Evolutionary conservation across 495 filamentous ascomycete genomes (phyloP), one percentile per base, ranked within the genome.

Genomic region (Aspergillus saccharolyticus): DNA sequence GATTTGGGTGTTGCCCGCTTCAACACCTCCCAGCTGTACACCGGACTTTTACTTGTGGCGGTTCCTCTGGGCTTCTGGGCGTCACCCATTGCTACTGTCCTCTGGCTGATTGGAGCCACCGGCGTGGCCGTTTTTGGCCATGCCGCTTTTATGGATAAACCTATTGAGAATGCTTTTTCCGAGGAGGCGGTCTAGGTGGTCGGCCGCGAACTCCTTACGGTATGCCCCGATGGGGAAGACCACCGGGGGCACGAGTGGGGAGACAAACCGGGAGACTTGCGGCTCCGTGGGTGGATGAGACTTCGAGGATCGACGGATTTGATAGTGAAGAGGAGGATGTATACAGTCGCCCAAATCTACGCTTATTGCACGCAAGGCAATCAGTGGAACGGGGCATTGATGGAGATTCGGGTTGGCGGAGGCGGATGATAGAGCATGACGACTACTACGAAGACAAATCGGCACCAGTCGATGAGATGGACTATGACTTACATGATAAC

Each of bases 141-240:
- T 77, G 94, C 94, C 63, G 81, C 90, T 52, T 85, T 98, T 67
- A 86, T 98, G 87, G 94, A 98, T 76, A 96, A 96, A 81, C 93
- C 93, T 42, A 96, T 97, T 80, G 94, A 97, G 85, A 92, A 93
- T 91, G 91, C 93, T 98, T 98, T 98, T 97, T 98, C 95, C 83
- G 94, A 96, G 94, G 95, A 97, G 93, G 94, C 91, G 92, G 92
- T 97, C 89, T 97, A 97, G 86, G 83, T 92, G 91, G 91, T 96
- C 91, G 92, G 89, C 91, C 91, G 91, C 91, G 89, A 95, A 84
- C 90, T 96, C 91, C 91, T 86, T 85, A 90, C 84, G 80, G 80
- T 88, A 86, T 85, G 89, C 89, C 89, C 89, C 85, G 77, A 87
- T 89, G 90, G 91, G 91, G 90, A 96, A 96, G 91, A 96, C 90